Evolutionary conservation across 345 rosid species (phyloP).

Genomic region (Triadica sebifera): DNA sequence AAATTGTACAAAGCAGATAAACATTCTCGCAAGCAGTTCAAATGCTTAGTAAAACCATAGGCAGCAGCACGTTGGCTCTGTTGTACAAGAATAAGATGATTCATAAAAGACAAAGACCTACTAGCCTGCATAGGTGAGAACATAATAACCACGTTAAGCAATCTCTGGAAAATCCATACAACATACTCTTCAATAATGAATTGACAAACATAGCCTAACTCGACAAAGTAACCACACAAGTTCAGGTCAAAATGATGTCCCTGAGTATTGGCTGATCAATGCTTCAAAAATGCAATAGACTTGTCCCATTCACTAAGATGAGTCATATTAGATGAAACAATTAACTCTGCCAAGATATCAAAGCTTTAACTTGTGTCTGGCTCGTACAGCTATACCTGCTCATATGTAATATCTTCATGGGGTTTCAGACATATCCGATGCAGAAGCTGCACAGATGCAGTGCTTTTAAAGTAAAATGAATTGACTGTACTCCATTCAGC

Average conservation of each 20-base stretch:
- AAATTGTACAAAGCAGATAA: slow-evolving; percentile 42
- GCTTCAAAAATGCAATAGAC: background rate
- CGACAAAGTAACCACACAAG: background rate
- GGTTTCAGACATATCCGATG: slow-evolving; percentile 58
- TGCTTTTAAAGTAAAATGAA: slow-evolving; percentile 76
- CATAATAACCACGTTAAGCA: background rate
- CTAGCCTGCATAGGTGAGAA: slow-evolving; percentile 50
- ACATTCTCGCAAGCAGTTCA: slow-evolving; percentile 44
- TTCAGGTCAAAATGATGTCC: background rate
- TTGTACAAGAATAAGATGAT: slow-evolving; percentile 75
- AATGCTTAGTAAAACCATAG: slow-evolving; percentile 51
- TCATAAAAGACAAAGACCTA: slow-evolving; percentile 68
- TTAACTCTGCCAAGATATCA: background rate
- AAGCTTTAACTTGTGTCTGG: background rate
- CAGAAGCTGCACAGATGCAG: slow-evolving; percentile 68
- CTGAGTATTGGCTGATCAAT: background rate
- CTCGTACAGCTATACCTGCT: slow-evolving; percentile 51
- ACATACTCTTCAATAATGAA: background rate
- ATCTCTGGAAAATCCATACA: background rate
- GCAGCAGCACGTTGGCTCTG: slow-evolving; percentile 65
- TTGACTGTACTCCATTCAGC: slow-evolving; percentile 63
- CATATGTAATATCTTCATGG: slow-evolving; percentile 65
- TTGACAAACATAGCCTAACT: background rate
- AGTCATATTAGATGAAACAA: background rate
- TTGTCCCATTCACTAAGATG: background rate